phyloP scores from a whole-genome alignment of 495 filamentous ascomycete genomes.

The Xylaria flabelliformis region DNA sequence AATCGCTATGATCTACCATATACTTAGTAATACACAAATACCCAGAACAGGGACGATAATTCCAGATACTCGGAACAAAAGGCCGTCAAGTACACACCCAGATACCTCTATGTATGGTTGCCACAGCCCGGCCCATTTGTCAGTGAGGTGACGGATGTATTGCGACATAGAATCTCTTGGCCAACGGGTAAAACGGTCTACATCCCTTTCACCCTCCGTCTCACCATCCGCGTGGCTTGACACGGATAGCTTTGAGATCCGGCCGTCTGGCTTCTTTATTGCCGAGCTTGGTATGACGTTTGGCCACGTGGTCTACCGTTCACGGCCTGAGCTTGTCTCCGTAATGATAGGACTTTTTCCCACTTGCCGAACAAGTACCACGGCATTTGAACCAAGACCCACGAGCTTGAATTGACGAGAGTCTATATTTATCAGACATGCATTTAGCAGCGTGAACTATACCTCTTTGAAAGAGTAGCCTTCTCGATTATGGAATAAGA shows the following conservation, averaged over 20 bases:
- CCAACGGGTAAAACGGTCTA: neutral
- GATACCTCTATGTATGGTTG: neutral
- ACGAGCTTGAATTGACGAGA: too few species aligned
- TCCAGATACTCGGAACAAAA: neutral
- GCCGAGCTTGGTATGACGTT: neutral
- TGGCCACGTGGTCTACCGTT: neutral
- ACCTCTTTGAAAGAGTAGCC: neutral
- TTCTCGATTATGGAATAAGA: neutral
- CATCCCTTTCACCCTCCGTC: neutral
- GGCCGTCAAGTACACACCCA: neutral
- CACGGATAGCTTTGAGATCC: neutral
- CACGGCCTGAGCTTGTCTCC: neutral
- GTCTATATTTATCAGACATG: neutral
- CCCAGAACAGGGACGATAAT: neutral
- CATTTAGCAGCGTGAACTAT: neutral
- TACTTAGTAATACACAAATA: neutral
- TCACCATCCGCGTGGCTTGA: neutral
- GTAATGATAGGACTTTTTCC: neutral
- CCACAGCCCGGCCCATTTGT: slow-evolving; percentile 4
- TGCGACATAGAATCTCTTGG: neutral
- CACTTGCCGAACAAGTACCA: neutral
- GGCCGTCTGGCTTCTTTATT: neutral
- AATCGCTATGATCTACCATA: neutral
- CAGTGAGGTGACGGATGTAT: neutral
- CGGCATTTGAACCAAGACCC: neutral